phyloP scores from a whole-genome alignment of 345 rosid genomes.

The Camelina hispida region DNA sequence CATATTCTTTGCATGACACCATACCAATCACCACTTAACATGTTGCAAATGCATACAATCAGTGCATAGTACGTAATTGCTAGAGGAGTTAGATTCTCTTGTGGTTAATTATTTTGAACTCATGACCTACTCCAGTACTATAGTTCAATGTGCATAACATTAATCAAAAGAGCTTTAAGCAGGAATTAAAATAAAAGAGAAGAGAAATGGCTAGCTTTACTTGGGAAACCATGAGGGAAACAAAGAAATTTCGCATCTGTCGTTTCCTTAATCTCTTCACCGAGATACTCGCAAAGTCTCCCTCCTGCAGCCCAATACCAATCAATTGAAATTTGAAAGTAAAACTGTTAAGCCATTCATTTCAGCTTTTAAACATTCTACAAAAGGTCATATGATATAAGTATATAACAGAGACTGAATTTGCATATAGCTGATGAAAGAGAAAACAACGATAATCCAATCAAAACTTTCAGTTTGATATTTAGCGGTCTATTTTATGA shows the following conservation, averaged over 20 bases:
- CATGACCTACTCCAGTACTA: constrained; percentile 13
- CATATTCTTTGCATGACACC: background rate
- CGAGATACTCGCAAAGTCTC: constrained; percentile 75
- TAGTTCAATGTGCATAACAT: constrained; percentile 16
- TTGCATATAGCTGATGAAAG: background rate
- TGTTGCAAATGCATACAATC: constrained; percentile 8
- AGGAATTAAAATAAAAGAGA: constrained; percentile 9
- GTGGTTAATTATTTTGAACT: constrained; percentile 13
- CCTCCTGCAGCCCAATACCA: constrained; percentile 61
- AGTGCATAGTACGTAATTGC: background rate
- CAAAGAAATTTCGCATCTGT: constrained; percentile 88
- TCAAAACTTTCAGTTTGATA: constrained; percentile 11
- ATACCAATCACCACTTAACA: background rate
- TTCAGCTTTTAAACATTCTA: constrained; percentile 1
- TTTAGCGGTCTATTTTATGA: background rate
- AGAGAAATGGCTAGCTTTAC: constrained; percentile 49
- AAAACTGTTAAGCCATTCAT: background rate
- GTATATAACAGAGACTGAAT: background rate
- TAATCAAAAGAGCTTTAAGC: constrained; percentile 11
- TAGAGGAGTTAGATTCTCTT: background rate
- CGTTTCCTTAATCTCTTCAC: constrained; percentile 90
- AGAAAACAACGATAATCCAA: background rate
- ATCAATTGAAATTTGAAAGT: constrained; percentile 20
- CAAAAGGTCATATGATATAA: constrained; percentile 13
- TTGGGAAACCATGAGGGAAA: constrained; percentile 96